Base-by-base conservation (phyloP, 805 yeast species). In the Diddensiella santjacobensis region DNA sequence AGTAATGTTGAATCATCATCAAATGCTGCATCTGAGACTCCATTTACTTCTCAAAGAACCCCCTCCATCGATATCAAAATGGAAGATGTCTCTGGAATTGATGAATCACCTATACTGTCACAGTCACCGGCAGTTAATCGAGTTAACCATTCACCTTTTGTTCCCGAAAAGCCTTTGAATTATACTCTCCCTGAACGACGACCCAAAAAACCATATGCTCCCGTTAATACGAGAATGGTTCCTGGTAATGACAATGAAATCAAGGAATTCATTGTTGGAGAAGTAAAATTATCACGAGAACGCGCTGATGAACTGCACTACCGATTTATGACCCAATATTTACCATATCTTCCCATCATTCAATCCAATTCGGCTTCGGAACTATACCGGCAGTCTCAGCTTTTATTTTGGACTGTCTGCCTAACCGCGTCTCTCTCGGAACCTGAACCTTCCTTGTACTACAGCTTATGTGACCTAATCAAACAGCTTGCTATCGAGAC, bases 341-440 rank as follows among this genome's bases (percentile, higher is more conserved):
- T 86, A 20, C 95, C 96, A 0, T 84, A 75, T 57, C 71, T 89
- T 58, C 96, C 96, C 1, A 85, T 90, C 10, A 70, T 90, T 62
- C 75, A 81, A 23, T 80, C 95, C 0, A 70, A 74, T 39, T 74
- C 79, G 40, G 90, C 95, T 2, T 74, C 81, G 0, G 93, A 86
- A 61, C 74, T 90, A 18, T 87, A 87, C 64, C 76, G 84, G 15
- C 93, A 87, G 59, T 86, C 95, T 0, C 91, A 86, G 60, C 71
- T 89, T 19, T 70, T 90, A 44, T 90, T 90, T 62, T 90, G 97
- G 97, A 78, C 95, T 0, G 91, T 89, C 2, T 84, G 87, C 72
- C 71, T 87, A 40, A 87, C 95, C 0, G 95, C 96, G 0, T 81
- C 93, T 40, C 69, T 84, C 17, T 81, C 95, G 0, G 96, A 89